Evolutionary conservation across 164 flowering plant genomes (phyloP).

Genomic region (Amborella trichopoda): DNA sequence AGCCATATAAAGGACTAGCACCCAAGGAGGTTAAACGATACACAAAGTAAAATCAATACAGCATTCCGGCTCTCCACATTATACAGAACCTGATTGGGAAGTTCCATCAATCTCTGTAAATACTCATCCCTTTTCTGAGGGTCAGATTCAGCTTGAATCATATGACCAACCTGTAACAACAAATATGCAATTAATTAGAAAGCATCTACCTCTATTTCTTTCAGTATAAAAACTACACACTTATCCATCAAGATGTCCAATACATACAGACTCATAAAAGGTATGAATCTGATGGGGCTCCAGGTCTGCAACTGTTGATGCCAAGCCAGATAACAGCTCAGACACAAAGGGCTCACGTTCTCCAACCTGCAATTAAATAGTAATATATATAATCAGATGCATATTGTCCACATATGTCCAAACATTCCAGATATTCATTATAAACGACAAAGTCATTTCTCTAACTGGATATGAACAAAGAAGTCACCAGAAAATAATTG

Average conservation of each 20-base stretch:
- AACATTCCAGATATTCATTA: too few species aligned
- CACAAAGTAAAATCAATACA: too few species aligned
- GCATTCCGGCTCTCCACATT: conserved; percentile 2
- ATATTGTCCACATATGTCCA: too few species aligned
- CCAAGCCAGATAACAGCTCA: conserved; percentile 81
- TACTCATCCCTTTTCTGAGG: conserved; percentile 88
- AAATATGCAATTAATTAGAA: too few species aligned
- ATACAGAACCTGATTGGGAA: conserved; percentile 68
- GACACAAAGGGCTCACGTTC: conserved; percentile 97
- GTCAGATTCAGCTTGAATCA: conserved; percentile 98
- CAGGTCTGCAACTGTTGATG: conserved; percentile 74
- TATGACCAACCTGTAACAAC: conserved; percentile 87
- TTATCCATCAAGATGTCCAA: too few species aligned
- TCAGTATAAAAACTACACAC: too few species aligned
- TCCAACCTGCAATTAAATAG: conserved; percentile 56
- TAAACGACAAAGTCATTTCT: too few species aligned
- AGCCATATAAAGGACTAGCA: too few species aligned
- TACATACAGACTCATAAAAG: conserved; percentile 94
- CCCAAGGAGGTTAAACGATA: too few species aligned
- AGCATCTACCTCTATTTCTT: background rate
- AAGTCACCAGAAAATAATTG: too few species aligned
- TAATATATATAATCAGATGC: too few species aligned
- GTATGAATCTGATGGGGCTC: conserved; percentile 97
- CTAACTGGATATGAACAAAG: too few species aligned
- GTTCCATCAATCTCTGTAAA: conserved; percentile 82